Evolutionary conservation across 805 yeast species (phyloP).

Genomic region (Lachancea nothofagi): DNA sequence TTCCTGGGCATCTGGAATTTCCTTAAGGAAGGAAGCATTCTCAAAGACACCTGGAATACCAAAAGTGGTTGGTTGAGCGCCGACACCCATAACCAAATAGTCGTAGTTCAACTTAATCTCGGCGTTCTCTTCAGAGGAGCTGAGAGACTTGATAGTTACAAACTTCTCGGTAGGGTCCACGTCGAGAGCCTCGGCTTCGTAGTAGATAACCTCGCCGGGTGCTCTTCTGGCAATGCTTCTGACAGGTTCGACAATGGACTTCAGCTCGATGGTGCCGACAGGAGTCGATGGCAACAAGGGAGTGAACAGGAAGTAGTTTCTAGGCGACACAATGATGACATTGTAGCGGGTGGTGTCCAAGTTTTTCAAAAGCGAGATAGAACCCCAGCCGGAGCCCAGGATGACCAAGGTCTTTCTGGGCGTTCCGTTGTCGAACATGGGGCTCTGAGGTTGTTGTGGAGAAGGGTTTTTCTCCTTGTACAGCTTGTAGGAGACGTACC

Average conservation of each 20-base stretch:
- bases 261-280: constrained; percentile 83
- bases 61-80: constrained; percentile 91
- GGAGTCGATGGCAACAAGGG: constrained; percentile 95
- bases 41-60: constrained; percentile 93
- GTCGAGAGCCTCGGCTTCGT: constrained; percentile 85
- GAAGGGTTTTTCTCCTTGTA: constrained; percentile 59
- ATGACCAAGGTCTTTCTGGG: constrained; percentile 49
- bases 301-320: constrained; percentile 92
- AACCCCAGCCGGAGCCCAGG: constrained; percentile 93
- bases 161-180: constrained; percentile 69
- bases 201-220: constrained; percentile 71
- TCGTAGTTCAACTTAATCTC: constrained; percentile 58
- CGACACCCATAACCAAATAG: constrained; percentile 86
- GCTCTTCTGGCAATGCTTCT: constrained; percentile 77
- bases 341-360: constrained; percentile 83
- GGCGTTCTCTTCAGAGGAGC: constrained; percentile 40
- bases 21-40: constrained; percentile 83
- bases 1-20: constrained; percentile 79
- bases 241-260: constrained; percentile 92
- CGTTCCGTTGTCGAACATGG: constrained; percentile 42
- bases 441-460: constrained; percentile 55
- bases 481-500: constrained; percentile 56
- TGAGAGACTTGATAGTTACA: constrained; percentile 54
- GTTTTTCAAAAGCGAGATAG: constrained; percentile 75
- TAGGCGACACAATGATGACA: constrained; percentile 85